These are phyloP conservation scores for sorghum (Sorghum bicolor) DNA, from an alignment of 176 grass and related monocot species.

Conservation along the genomic window DNA sequence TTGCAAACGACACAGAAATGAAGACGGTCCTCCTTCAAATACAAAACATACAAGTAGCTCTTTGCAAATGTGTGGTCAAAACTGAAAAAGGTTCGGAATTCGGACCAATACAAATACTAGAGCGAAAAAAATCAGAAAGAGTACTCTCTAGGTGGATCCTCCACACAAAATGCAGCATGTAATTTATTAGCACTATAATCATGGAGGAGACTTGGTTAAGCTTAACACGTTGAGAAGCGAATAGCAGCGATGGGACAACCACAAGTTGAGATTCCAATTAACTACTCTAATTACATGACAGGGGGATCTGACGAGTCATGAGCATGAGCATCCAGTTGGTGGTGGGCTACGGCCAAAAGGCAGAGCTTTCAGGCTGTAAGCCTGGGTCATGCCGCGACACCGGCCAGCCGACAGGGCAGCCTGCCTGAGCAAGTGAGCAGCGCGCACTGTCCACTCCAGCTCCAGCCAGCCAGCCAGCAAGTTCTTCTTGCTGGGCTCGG, in stretches of 20 bases:
- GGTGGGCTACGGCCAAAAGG: slow-evolving; percentile 28
- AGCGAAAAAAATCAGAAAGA: background rate
- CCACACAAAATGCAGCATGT: background rate
- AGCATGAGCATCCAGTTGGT: slow-evolving; percentile 17
- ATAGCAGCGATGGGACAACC: background rate
- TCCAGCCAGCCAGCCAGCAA: background rate
- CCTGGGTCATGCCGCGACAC: background rate
- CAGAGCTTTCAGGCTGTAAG: slow-evolving; percentile 32
- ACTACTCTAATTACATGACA: slow-evolving; percentile 11
- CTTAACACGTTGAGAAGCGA: slow-evolving; percentile 3
- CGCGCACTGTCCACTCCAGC: background rate
- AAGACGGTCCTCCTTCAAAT: background rate
- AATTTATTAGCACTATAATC: background rate
- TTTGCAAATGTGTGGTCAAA: background rate
- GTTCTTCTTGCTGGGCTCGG: background rate
- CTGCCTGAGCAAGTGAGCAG: background rate
- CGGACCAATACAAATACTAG: background rate
- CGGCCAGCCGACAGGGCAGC: slow-evolving; percentile 11
- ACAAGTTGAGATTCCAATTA: slow-evolving; percentile 15
- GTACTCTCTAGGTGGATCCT: background rate
- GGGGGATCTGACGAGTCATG: slow-evolving; percentile 24
- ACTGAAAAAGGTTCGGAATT: background rate
- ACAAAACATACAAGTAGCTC: background rate
- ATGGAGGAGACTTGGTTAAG: background rate
- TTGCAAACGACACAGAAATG: background rate